Conservation (phyloP, 257 asterid genomes). For the Gardenia jasminoides region DNA sequence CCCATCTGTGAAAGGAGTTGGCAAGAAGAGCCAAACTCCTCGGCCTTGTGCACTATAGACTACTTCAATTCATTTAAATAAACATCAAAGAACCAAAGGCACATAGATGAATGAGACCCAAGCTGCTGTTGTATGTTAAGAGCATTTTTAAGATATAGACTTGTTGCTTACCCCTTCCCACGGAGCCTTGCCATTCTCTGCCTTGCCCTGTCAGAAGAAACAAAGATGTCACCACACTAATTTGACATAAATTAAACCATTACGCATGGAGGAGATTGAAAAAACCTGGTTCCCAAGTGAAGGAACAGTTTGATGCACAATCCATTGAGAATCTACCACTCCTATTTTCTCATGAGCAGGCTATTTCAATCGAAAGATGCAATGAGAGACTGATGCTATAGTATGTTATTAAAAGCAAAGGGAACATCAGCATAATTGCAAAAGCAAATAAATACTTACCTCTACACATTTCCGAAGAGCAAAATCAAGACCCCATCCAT, state of each 20-base stretch:
- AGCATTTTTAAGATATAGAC: background rate
- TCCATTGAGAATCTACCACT: constrained; percentile 92
- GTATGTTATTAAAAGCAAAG: background rate
- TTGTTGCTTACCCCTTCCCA: constrained; percentile 92
- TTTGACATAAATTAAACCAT: no score
- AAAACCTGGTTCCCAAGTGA: constrained; percentile 87
- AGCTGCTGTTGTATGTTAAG: background rate
- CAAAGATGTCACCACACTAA: constrained; percentile 3
- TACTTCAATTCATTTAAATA: background rate
- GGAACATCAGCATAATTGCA: background rate
- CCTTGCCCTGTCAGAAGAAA: constrained; percentile 54
- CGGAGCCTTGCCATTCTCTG: constrained; percentile 82
- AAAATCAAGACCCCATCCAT: constrained; percentile 99
- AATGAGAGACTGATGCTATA: background rate
- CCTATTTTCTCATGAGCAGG: constrained; percentile 96
- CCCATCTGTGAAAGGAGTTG: background rate
- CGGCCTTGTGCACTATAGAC: background rate
- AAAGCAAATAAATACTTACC: constrained; percentile 36
- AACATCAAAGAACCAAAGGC: background rate
- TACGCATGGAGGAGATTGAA: background rate
- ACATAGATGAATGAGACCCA: background rate
- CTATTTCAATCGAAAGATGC: constrained; percentile 31
- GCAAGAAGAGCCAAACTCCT: background rate
- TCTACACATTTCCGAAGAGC: constrained; percentile 92
- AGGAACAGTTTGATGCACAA: constrained; percentile 93